Conservation (phyloP, 306 rosid genomes). For the Castanea crenata region DNA sequence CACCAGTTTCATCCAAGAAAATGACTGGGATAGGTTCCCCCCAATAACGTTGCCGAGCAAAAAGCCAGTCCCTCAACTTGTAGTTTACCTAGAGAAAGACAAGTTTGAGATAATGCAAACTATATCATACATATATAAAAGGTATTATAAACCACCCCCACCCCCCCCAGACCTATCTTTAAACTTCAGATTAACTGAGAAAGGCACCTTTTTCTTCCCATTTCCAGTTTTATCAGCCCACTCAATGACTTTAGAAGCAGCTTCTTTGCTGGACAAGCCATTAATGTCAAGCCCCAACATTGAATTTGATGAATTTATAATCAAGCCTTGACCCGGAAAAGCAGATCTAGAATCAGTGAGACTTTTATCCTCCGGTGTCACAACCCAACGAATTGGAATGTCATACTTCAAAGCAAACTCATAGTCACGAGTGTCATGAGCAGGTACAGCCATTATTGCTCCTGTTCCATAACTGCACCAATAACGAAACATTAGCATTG, state of each 20-base stretch:
- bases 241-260: slow-evolving; percentile 64
- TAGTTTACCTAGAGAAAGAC: slow-evolving; percentile 68
- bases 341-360: slow-evolving; percentile 50
- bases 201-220: slow-evolving; percentile 80
- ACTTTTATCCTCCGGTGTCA: slow-evolving; percentile 57
- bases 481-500: slow-evolving; percentile 19
- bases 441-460: slow-evolving; percentile 97
- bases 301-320: slow-evolving; percentile 62
- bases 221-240: slow-evolving; percentile 88
- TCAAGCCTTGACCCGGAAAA: slow-evolving; percentile 71
- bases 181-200: slow-evolving; percentile 23
- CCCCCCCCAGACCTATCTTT: not conserved
- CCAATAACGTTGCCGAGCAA: slow-evolving; percentile 99
- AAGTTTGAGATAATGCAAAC: slow-evolving; percentile 14
- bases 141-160: not conserved
- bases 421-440: slow-evolving; percentile 86
- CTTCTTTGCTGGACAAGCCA: slow-evolving; percentile 76
- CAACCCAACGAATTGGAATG: slow-evolving; percentile 68
- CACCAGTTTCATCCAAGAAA: slow-evolving; percentile 71
- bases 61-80: slow-evolving; percentile 99
- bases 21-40: slow-evolving; percentile 98
- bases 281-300: slow-evolving; percentile 67
- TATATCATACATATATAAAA: slow-evolving; percentile 1
- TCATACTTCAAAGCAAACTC: slow-evolving; percentile 81
- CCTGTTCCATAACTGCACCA: slow-evolving; percentile 93